Conservation (phyloP, 2,329 filamentous ascomycete genomes). For the Aspergillus aculeatinus region DNA sequence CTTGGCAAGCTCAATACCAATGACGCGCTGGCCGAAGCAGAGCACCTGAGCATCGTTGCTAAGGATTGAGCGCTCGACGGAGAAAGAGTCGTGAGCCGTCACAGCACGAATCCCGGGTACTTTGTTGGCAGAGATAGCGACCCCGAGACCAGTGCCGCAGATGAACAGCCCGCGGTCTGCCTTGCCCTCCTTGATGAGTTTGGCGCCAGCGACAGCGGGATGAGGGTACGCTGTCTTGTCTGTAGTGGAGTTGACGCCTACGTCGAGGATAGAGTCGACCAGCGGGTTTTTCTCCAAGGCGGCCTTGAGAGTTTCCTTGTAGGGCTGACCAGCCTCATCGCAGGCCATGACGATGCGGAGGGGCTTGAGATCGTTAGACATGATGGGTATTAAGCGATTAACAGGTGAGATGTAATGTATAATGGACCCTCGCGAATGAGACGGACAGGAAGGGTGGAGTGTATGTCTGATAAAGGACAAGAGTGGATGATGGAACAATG, state of each 20-base stretch:
- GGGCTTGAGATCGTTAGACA: slow-evolving; percentile 37
- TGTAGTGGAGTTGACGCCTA: slow-evolving; percentile 63
- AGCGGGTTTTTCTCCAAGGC: slow-evolving; percentile 67
- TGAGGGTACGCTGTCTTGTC: slow-evolving; percentile 84
- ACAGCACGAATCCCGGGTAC: slow-evolving; percentile 81
- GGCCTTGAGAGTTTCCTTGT: slow-evolving; percentile 75
- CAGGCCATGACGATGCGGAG: slow-evolving; percentile 63
- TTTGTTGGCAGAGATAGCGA: slow-evolving; percentile 88
- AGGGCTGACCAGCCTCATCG: slow-evolving; percentile 72
- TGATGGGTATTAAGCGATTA: slow-evolving; percentile 15
- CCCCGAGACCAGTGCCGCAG: slow-evolving; percentile 82
- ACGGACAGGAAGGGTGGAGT: not conserved
- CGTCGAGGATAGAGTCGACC: slow-evolving; percentile 69
- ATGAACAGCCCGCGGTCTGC: slow-evolving; percentile 75
- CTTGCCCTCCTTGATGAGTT: slow-evolving; percentile 48
- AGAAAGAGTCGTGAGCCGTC: slow-evolving; percentile 83
- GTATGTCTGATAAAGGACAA: not conserved
- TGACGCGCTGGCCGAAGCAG: slow-evolving; percentile 80
- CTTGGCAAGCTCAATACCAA: slow-evolving; percentile 77
- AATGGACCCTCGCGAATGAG: not conserved
- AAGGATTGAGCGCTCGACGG: slow-evolving; percentile 74
- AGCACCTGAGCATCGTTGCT: slow-evolving; percentile 86
- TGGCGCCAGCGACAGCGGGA: slow-evolving; percentile 70
- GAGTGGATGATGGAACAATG: not conserved
- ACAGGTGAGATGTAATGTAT: not conserved